Base-by-base conservation (phyloP, 139 green algal genomes). In the Desmodesmus armatus region DNA sequence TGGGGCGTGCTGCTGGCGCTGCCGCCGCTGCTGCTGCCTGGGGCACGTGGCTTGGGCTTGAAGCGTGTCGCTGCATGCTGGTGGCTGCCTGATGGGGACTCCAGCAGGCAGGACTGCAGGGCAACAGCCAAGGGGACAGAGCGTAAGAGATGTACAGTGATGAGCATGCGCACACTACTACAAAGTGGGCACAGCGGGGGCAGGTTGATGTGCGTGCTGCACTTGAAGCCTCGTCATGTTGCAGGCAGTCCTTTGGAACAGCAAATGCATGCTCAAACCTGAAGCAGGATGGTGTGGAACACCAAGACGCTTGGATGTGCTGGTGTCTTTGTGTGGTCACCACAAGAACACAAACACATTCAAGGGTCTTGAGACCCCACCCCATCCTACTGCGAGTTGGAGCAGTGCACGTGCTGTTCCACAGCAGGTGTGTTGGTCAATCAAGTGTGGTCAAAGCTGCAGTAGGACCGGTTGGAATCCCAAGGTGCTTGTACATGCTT, bases 1-100 rank as follows among this genome's bases (percentile, higher is more conserved):
- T 83, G 77, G 3, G 80, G 80, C 27, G 80, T 80, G 69, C 80
- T 86, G 47, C 51, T 80, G 37, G 49, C 55, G 72, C 80, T 86
- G 80, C 60, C 60, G 60, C 72, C 35, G 53, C 53, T 79, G 67
- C 51, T 60, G 67, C 80, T 80, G 80, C 80, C 69, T 27, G 67
- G 80, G 44, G 43, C n/a, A 3, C 47, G 76, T 5, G 70, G 70
- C 13, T 33, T 25, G 3, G 53, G 80, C 23, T 44, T 35, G 70
- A 86, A 86, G 67, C 80, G 72, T 7, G 33, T 80, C 19, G 67
- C 35, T 19, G 63, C 63, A 13, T 72, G 63, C 19, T 33, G 40
- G 67, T 63, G 17, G 37, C 39, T 27, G 23, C 65, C 80, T 70
- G 65, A 21, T 80, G 80, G 80, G 4, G 80, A 86, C 27, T 80